A percentile compares a stretch with the other conserved stretches of the same genome.
phyloP scores from a whole-genome alignment of 768 basidiomycete species.

The Russula virescens region DNA sequence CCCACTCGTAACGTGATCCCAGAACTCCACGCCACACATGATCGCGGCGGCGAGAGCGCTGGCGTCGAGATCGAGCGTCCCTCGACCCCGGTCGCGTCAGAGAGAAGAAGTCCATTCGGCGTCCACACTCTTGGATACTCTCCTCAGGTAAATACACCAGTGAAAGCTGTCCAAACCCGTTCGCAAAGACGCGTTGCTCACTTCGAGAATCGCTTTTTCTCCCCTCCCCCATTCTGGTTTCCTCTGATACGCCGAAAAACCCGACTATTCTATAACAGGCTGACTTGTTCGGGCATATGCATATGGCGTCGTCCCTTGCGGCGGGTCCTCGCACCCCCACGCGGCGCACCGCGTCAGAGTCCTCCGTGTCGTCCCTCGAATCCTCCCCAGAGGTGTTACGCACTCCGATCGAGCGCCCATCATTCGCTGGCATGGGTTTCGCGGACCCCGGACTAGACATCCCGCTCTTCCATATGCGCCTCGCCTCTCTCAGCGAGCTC shows the following conservation, averaged over 20 bases:
- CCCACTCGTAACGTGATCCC: neutral
- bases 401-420: constrained; percentile 22
- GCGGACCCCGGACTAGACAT: constrained; percentile 20
- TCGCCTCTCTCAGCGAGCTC: constrained; percentile 4
- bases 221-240: too few relatives aligned
- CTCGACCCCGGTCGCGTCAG: constrained; percentile 37
- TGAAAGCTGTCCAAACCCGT: too few relatives aligned
- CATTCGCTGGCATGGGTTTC: constrained; percentile 23
- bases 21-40: constrained; percentile 22
- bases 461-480: constrained; percentile 14
- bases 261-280: neutral
- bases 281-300: constrained; percentile 3
- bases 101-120: neutral
- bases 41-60: constrained; percentile 30
- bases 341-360: constrained; percentile 23
- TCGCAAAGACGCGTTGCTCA: neutral
- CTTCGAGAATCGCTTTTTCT: neutral
- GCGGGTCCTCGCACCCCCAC: constrained; percentile 32
- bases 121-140: constrained; percentile 33
- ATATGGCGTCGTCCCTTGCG: neutral
- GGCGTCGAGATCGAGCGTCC: constrained; percentile 36
- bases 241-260: neutral
- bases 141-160: constrained; percentile 14
- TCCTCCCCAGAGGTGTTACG: constrained; percentile 20
- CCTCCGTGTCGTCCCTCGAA: constrained; percentile 20